These are phyloP conservation scores for Ogataea saltuana DNA, from an alignment of 805 yeast species.

Conservation along the genomic window DNA sequence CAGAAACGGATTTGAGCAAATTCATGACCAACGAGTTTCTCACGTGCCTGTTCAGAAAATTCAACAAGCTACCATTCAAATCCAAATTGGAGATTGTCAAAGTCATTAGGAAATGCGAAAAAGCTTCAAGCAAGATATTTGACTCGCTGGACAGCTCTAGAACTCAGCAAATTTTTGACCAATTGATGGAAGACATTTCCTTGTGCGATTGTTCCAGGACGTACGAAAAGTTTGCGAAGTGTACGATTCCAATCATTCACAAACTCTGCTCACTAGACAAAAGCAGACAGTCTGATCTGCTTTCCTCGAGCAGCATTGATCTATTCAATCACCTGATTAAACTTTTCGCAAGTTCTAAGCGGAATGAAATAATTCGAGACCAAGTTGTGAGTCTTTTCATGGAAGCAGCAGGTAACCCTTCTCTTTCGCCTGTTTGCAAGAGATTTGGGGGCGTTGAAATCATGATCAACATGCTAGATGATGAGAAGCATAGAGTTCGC, in stretches of 20 bases:
- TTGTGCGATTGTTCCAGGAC: conserved; percentile 15
- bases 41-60: conserved; percentile 17
- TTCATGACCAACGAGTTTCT: conserved; percentile 20
- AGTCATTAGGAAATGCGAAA: conserved; percentile 15
- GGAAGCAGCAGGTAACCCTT: conserved; percentile 18
- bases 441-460: conserved; percentile 22
- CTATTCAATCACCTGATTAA: conserved; percentile 15
- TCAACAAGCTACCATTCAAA: conserved; percentile 15
- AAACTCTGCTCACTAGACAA: conserved; percentile 19
- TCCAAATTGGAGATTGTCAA: conserved; percentile 20
- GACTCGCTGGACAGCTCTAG: conserved; percentile 14
- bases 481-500: conserved; percentile 11
- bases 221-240: conserved; percentile 17
- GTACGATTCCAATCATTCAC: conserved; percentile 17
- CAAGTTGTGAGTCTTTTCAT: conserved; percentile 17
- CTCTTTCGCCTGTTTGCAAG: conserved; percentile 10
- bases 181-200: conserved; percentile 20
- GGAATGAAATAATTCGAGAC: conserved; percentile 10
- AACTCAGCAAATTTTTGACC: conserved; percentile 21
- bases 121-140: conserved; percentile 8
- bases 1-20: conserved; percentile 9
- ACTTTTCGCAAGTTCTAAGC: conserved; percentile 9
- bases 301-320: conserved; percentile 19
- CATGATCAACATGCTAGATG: conserved; percentile 16
- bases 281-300: conserved; percentile 16